These are phyloP conservation scores for Xylaria curta DNA, from an alignment of 495 filamentous ascomycete species.

Conservation along the genomic window DNA sequence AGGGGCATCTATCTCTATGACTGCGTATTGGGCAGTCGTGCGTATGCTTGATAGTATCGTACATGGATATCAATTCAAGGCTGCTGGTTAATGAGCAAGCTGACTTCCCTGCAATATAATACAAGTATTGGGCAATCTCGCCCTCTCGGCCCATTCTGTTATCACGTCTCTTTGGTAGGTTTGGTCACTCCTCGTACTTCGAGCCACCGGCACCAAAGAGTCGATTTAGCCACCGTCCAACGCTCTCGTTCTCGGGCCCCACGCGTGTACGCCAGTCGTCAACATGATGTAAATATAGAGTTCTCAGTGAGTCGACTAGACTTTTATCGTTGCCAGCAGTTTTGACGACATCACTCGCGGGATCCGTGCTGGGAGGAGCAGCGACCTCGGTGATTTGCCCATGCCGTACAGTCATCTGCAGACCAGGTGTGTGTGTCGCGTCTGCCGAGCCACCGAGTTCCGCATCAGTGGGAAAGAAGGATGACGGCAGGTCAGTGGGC, in stretches of 20 bases:
- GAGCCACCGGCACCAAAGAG: slow-evolving; percentile 43
- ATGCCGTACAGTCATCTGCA: slow-evolving; percentile 46
- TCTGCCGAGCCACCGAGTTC: neutral
- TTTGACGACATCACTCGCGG: neutral
- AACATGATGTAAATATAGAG: slow-evolving; percentile 48
- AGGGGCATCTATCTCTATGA: slow-evolving; percentile 22
- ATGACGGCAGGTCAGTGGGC: slow-evolving; percentile 40
- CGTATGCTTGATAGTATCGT: too few species aligned
- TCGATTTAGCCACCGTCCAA: slow-evolving; percentile 45
- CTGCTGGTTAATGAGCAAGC: too few species aligned
- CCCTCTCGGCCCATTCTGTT: too few species aligned
- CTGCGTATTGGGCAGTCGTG: neutral
- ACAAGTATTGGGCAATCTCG: too few species aligned
- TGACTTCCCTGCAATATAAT: too few species aligned
- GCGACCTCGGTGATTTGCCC: slow-evolving; percentile 44
- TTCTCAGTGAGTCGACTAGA: slow-evolving; percentile 33
- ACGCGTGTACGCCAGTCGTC: slow-evolving; percentile 44
- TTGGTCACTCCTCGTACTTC: too few species aligned
- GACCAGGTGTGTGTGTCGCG: neutral
- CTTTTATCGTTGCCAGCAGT: slow-evolving; percentile 17
- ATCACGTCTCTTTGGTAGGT: too few species aligned
- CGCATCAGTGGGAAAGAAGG: slow-evolving; percentile 26
- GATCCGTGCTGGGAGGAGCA: neutral
- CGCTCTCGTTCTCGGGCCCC: slow-evolving; percentile 23
- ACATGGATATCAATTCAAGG: too few species aligned